Evolutionary conservation across 805 yeast species (phyloP).

Genomic region (Ogataea pignaliae): DNA sequence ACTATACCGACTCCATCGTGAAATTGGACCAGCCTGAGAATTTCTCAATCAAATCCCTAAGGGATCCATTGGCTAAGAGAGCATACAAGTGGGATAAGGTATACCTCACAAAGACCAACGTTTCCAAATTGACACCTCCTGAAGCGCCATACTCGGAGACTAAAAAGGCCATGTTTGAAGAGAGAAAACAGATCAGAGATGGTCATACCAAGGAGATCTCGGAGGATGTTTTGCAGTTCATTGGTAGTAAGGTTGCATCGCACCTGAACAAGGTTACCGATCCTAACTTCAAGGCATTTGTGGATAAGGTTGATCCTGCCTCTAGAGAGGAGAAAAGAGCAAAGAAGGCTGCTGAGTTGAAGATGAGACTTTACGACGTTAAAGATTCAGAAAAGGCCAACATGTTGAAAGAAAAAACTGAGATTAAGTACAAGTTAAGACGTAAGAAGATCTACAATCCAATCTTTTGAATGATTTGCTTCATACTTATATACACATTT

Average conservation of each 20-base stretch:
- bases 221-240: constrained; percentile 39
- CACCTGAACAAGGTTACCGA: constrained; percentile 31
- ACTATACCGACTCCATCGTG: constrained; percentile 62
- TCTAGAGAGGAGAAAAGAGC: constrained; percentile 15
- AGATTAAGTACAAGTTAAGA: constrained; percentile 17
- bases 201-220: constrained; percentile 36
- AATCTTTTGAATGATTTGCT: constrained; percentile 1
- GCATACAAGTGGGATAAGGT: constrained; percentile 51
- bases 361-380: constrained; percentile 13
- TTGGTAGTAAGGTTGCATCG: constrained; percentile 38
- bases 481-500: not conserved
- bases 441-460: constrained; percentile 12
- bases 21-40: constrained; percentile 65
- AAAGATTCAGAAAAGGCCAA: constrained; percentile 22
- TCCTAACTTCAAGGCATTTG: constrained; percentile 27
- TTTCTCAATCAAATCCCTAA: constrained; percentile 50
- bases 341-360: constrained; percentile 15
- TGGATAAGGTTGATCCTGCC: constrained; percentile 25
- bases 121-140: constrained; percentile 61
- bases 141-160: constrained; percentile 69
- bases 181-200: constrained; percentile 43
- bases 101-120: constrained; percentile 53
- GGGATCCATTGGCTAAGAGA: constrained; percentile 69
- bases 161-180: constrained; percentile 58
- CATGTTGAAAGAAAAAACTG: constrained; percentile 10